These are phyloP conservation scores for Vinca minor DNA, from an alignment of 257 asterid species.

Conservation along the genomic window DNA sequence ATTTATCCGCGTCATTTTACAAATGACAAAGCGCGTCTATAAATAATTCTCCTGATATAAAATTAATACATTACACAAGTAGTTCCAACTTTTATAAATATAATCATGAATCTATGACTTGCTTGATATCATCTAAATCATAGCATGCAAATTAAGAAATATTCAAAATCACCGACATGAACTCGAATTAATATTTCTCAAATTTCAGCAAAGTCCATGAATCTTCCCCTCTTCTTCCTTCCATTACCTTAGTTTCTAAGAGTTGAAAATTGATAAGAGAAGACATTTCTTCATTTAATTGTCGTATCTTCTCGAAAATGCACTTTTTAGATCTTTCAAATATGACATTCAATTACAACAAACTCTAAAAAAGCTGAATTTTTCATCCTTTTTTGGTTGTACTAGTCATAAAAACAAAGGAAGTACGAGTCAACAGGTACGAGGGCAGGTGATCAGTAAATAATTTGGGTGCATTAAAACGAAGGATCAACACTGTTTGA, in stretches of 20 bases:
- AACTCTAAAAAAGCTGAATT: not conserved
- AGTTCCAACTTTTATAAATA: too few relatives aligned
- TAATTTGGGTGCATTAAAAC: not conserved
- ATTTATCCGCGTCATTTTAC: too few relatives aligned
- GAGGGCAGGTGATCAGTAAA: not conserved
- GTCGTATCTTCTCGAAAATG: too few relatives aligned
- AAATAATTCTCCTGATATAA: too few relatives aligned
- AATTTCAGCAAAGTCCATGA: not conserved
- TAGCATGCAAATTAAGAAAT: too few relatives aligned
- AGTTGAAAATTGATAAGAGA: not conserved
- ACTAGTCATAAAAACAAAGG: not conserved
- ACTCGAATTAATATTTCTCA: too few relatives aligned
- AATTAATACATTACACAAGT: too few relatives aligned
- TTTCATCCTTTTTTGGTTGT: conserved; percentile 1
- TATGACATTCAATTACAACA: not conserved
- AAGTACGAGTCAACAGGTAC: not conserved
- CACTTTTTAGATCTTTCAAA: not conserved
- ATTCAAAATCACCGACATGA: too few relatives aligned
- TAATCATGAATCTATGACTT: too few relatives aligned
- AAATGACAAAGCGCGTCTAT: too few relatives aligned
- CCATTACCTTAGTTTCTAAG: not conserved
- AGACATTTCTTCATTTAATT: too few relatives aligned
- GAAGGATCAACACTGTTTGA: not conserved
- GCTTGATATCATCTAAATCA: too few relatives aligned
- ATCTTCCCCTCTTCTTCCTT: not conserved